Evolutionary conservation across 1,139 yeast genomes (phyloP).

Genomic region (Yamadazyma diddensiae): DNA sequence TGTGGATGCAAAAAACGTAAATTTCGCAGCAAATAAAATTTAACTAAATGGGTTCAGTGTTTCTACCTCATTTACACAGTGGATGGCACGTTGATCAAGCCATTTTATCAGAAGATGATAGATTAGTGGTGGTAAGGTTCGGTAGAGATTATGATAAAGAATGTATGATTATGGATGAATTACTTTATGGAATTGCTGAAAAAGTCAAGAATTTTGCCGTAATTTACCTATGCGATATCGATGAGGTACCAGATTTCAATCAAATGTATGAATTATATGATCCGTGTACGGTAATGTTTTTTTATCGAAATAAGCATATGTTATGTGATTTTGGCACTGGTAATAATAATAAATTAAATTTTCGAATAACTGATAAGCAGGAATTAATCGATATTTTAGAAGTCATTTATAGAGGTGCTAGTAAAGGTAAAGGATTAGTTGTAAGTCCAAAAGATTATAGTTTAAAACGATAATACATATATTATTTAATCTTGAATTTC

Average conservation of each 20-base stretch:
- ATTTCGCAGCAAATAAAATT: slow-evolving; percentile 1
- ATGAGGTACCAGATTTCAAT: slow-evolving; percentile 87
- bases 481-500: slow-evolving; percentile 32
- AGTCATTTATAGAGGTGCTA: slow-evolving; percentile 85
- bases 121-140: slow-evolving; percentile 83
- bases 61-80: slow-evolving; percentile 79
- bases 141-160: slow-evolving; percentile 76
- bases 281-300: slow-evolving; percentile 91
- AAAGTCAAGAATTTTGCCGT: slow-evolving; percentile 86
- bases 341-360: slow-evolving; percentile 89
- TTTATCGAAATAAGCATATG: slow-evolving; percentile 92
- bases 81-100: slow-evolving; percentile 99
- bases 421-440: slow-evolving; percentile 90
- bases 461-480: slow-evolving; percentile 16
- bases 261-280: slow-evolving; percentile 90
- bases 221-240: slow-evolving; percentile 83
- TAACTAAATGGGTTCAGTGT: slow-evolving; percentile 75
- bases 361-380: slow-evolving; percentile 73
- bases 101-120: slow-evolving; percentile 75
- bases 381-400: slow-evolving; percentile 90
- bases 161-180: slow-evolving; percentile 89
- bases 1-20: slow-evolving; percentile 15
- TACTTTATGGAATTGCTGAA: slow-evolving; percentile 75
- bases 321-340: slow-evolving; percentile 99
- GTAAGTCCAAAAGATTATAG: slow-evolving; percentile 73